These are phyloP conservation scores for Moesziomyces sp. DNA, from an alignment of 1,284 basidiomycete genomes.

Conservation along the genomic window DNA sequence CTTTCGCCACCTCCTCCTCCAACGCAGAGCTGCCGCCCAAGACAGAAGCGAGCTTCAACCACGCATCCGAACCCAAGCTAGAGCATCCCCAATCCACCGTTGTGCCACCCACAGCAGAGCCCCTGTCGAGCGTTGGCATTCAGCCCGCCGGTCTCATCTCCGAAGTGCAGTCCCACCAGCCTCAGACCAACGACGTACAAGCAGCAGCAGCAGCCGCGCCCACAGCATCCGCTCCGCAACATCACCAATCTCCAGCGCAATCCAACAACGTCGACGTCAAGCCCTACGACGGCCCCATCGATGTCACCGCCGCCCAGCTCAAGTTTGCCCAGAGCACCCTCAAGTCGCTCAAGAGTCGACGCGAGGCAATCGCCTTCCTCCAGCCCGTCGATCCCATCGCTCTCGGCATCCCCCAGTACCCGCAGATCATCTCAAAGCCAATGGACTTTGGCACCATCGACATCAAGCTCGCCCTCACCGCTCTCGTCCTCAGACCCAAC, in stretches of 20 bases:
- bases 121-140: constrained; percentile 31
- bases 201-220: neutral
- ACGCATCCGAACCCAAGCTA: constrained; percentile 1
- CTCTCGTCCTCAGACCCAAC: constrained; percentile 51
- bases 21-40: neutral
- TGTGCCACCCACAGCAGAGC: constrained; percentile 37
- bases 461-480: constrained; percentile 73
- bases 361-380: constrained; percentile 84
- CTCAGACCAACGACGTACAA: constrained; percentile 2
- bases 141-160: constrained; percentile 26
- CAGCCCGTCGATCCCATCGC: constrained; percentile 90
- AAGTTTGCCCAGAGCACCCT: constrained; percentile 84
- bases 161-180: constrained; percentile 21
- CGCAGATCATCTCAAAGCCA: constrained; percentile 83
- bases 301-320: constrained; percentile 74
- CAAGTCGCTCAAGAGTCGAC: constrained; percentile 85
- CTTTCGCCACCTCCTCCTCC: neutral
- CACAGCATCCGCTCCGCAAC: constrained; percentile 10
- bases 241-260: neutral
- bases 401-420: constrained; percentile 91
- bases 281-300: constrained; percentile 41
- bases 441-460: constrained; percentile 98
- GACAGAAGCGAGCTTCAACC: neutral
- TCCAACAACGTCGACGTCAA: constrained; percentile 10
- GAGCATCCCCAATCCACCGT: constrained; percentile 24